Evolutionary conservation across 306 rosid genomes (phyloP), one percentile per base, ranked within the genome.

Genomic region (Styphnolobium japonicum): DNA sequence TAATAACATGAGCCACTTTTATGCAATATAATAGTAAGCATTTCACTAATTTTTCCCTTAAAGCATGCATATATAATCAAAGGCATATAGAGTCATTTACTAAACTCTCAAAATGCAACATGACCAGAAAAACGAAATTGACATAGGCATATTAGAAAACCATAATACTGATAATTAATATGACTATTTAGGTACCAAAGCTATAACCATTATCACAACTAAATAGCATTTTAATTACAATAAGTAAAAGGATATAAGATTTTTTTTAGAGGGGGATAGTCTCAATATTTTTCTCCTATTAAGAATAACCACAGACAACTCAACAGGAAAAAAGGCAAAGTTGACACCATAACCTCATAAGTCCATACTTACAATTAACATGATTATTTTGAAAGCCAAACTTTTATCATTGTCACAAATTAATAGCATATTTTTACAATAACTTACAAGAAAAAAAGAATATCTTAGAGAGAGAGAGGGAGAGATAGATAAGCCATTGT

Each of bases 101-200:
- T 71, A 58, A 80, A 80, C 14, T 76, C 71, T 33, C 62, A 77
- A 76, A 80, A 57, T 23, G 76, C 43, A 55, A 46, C 21, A 25
- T 10, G 49, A 75, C 46, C 67, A 58, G 16, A 23, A 69, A 57
- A 69, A 60, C 51, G 52, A 68, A 40, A 52, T 67, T 52, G 65
- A 84, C 46, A 37, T 51, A 23, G 36, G 57, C 68, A 67, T 27
- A 61, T n/a, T 57, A 51, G 49, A 75, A 62, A 75, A 61, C 19
- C 16, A 14, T 67, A 29, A 52, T 23, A 43, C 22, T 80, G 19
- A 19, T 34, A 56, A 62, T 40, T 42, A 23, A 67, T 67, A 49
- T 58, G 65, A 29, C 67, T 33, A 56, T 31, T 75, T 58, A 56
- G 12, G 53, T 61, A 42, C 67, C 72, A 77, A 56, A 56, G 65